A percentile compares a stretch with the other conserved stretches of the same genome.
Conservation (phyloP, 192 early-diverging fungal genomes). For the Rhizoclosmatium globosum region DNA sequence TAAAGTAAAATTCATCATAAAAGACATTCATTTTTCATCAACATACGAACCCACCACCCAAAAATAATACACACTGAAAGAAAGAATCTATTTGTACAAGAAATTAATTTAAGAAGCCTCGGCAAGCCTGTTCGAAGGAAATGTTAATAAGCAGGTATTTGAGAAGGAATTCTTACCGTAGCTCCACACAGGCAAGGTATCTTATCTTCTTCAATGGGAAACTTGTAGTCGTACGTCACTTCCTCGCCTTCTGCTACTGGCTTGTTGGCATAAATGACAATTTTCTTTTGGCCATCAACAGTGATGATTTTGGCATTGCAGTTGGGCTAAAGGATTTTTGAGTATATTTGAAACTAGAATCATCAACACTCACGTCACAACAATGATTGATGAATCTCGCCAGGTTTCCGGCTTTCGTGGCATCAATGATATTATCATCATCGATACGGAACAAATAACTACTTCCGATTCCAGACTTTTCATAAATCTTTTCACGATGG, state of each 20-base stretch:
- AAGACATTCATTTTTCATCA: no score
- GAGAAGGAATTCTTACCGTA: slow-evolving; percentile 42
- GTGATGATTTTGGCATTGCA: slow-evolving; percentile 96
- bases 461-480: slow-evolving; percentile 88
- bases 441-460: slow-evolving; percentile 97
- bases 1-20: no score
- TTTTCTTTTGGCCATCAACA: slow-evolving; percentile 91
- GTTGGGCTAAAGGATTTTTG: slow-evolving; percentile 79
- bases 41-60: no score
- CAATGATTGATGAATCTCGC: slow-evolving; percentile 99
- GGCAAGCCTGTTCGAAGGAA: slow-evolving; percentile 34
- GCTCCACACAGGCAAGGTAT: slow-evolving; percentile 98
- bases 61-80: no score
- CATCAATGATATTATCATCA: slow-evolving; percentile 95
- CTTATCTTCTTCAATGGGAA: slow-evolving; percentile 90
- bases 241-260: slow-evolving; percentile 96
- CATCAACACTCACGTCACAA: slow-evolving; percentile 76
- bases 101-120: slow-evolving; percentile 36
- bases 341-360: slow-evolving; percentile 4
- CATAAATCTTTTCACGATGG: slow-evolving; percentile 91
- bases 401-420: slow-evolving; percentile 96
- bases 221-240: slow-evolving; percentile 99
- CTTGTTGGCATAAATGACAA: slow-evolving; percentile 97
- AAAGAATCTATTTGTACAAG: neutral
- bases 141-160: neutral